Base-by-base conservation (phyloP, 2,329 filamentous ascomycete species). In the Clarireedia monteithiana region DNA sequence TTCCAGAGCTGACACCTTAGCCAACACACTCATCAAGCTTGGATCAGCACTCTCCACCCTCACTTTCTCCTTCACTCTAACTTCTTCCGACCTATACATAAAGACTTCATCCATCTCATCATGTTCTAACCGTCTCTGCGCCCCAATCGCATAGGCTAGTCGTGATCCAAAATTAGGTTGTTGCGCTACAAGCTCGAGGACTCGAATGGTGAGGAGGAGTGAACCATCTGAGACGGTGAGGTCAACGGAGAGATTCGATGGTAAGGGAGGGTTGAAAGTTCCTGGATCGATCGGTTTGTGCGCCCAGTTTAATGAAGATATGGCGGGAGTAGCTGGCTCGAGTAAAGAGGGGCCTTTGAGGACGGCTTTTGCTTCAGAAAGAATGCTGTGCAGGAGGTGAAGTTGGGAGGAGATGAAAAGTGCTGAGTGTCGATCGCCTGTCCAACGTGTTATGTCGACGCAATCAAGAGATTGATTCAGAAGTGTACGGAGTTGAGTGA, bases 61-160 rank as follows among this genome's bases (percentile, higher is more conserved):
- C 4, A 96, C 82, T 74, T 96, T 96, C 70, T 96, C 92, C 63
- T 86, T 84, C 47, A 97, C 92, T 61, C 83, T 86, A 2, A 96
- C 91, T 59, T 94, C 84, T 55, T 83, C 78, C 4, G 81, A 80
- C 14, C 59, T 55, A 56, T 57, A 96, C 4, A 74, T 76, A 70
- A 95, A 96, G 0, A 88, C 74, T 39, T 84, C 80, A 58, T 92
- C 87, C 60, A 85, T 84, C 71, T 97, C 92, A 70, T 91, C 88
- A 69, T 91, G 88, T 62, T 85, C 83, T 2, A 85, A 76, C 17
- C 83, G 76, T 9, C 83, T 74, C 12, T 82, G 70, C 0, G 82
- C 84, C 44, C 83, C 82, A 59, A 86, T 90, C 63, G 81, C 91
- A 60, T 79, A 80, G 59, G 81, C 89, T 67, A 84, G 86, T 69